A percentile compares a stretch with the other conserved stretches of the same genome.
These are phyloP conservation scores for Barnettozyma vustinii DNA, from an alignment of 805 yeast genomes.

Conservation along the genomic window DNA sequence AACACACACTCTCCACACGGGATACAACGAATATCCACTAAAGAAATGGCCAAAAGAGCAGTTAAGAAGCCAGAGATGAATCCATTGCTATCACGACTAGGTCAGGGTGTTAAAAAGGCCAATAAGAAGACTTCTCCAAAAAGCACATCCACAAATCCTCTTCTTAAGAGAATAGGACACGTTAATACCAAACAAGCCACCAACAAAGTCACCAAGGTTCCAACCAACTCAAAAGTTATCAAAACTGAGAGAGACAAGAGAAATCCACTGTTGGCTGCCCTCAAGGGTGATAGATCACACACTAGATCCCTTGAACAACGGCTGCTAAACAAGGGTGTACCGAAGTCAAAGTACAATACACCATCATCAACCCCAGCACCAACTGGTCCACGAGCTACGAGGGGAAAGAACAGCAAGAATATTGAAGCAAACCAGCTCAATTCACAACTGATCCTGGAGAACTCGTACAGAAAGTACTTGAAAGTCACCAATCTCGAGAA, in stretches of 20 bases:
- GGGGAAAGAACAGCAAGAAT: background rate
- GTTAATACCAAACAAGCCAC: background rate
- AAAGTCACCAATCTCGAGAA: slow-evolving; percentile 27
- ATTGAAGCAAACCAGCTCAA: background rate
- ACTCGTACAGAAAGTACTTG: slow-evolving; percentile 14
- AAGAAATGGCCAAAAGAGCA: background rate
- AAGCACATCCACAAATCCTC: background rate
- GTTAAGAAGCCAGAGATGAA: background rate
- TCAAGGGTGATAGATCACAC: slow-evolving; percentile 4
- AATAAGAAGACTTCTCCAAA: background rate
- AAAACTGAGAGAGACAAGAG: background rate
- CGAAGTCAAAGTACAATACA: background rate
- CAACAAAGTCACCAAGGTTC: background rate
- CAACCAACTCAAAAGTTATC: background rate
- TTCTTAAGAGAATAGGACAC: background rate
- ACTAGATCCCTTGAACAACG: background rate
- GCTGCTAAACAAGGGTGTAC: background rate
- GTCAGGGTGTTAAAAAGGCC: background rate
- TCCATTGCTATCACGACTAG: background rate
- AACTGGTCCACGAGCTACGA: background rate
- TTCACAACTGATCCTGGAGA: background rate
- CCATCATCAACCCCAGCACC: background rate
- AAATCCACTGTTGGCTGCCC: slow-evolving; percentile 10
- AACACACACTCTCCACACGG: background rate
- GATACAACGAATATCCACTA: background rate